phyloP scores from a whole-genome alignment of 805 yeast genomes.

The Cyberlindnera euphorbiiphila region DNA sequence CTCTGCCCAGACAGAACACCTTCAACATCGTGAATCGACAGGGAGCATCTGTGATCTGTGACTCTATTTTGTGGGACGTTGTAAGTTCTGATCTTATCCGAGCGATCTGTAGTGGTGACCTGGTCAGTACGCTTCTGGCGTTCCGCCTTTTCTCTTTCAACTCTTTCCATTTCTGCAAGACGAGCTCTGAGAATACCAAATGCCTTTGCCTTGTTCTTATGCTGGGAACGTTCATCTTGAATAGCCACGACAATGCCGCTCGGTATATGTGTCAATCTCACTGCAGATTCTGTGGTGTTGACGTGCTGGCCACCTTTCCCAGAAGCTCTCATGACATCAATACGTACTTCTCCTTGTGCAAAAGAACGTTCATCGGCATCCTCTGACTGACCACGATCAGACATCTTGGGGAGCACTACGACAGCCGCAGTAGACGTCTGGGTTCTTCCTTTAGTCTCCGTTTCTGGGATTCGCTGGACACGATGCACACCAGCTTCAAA shows the following conservation, averaged over 20 bases:
- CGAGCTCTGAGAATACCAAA: conserved; percentile 76
- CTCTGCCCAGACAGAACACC: conserved; percentile 60
- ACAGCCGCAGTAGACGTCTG: conserved; percentile 98
- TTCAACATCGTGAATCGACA: conserved; percentile 68
- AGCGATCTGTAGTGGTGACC: conserved; percentile 83
- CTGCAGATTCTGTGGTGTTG: conserved; percentile 96
- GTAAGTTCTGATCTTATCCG: conserved; percentile 91
- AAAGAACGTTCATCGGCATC: conserved; percentile 64
- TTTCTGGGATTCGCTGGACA: conserved; percentile 90
- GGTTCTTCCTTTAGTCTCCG: conserved; percentile 89
- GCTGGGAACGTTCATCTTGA: conserved; percentile 96
- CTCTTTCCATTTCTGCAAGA: conserved; percentile 75
- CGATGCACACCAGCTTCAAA: conserved; percentile 95
- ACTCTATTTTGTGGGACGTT: conserved; percentile 89
- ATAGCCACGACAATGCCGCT: conserved; percentile 85
- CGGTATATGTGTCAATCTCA: conserved; percentile 86
- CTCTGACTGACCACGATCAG: conserved; percentile 44
- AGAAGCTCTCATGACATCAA: conserved; percentile 96
- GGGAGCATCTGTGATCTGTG: conserved; percentile 91
- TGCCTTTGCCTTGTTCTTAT: conserved; percentile 90
- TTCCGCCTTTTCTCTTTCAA: conserved; percentile 60
- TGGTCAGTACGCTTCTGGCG: conserved; percentile 69
- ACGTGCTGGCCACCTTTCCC: conserved; percentile 99
- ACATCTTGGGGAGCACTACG: conserved; percentile 81
- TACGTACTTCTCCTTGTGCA: conserved; percentile 80